Conservation (phyloP, 1,139 yeast genomes). For the Yamadazyma buinensis region DNA sequence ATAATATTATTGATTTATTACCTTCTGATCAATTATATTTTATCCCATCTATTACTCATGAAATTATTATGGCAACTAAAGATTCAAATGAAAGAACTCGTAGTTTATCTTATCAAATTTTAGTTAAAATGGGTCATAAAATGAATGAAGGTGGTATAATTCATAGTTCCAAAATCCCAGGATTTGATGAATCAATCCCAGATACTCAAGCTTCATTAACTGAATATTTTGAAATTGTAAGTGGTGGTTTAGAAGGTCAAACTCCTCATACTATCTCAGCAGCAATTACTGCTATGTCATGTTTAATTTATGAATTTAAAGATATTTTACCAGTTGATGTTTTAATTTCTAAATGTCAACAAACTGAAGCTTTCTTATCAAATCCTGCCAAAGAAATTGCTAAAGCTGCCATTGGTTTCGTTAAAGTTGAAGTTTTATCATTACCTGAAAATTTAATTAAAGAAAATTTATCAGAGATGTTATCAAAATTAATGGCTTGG, state of each 20-base stretch:
- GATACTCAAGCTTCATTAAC: constrained; percentile 65
- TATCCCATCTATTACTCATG: constrained; percentile 80
- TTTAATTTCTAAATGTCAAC: constrained; percentile 73
- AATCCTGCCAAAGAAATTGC: constrained; percentile 92
- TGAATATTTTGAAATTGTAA: constrained; percentile 87
- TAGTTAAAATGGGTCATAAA: constrained; percentile 76
- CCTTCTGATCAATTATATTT: constrained; percentile 66
- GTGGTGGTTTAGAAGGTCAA: constrained; percentile 94
- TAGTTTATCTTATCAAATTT: constrained; percentile 69
- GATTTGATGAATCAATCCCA: constrained; percentile 59
- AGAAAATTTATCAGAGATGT: constrained; percentile 60
- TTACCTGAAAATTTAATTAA: constrained; percentile 78
- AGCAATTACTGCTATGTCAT: constrained; percentile 84
- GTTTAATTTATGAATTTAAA: constrained; percentile 84
- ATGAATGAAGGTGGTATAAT: constrained; percentile 73
- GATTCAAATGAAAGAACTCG: constrained; percentile 92
- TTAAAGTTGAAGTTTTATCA: constrained; percentile 82
- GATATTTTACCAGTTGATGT: constrained; percentile 52
- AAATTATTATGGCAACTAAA: constrained; percentile 87
- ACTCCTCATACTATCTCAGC: constrained; percentile 96
- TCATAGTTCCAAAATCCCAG: constrained; percentile 63
- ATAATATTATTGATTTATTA: constrained; percentile 53
- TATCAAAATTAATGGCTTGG: constrained; percentile 80
- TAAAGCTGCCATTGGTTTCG: constrained; percentile 90
- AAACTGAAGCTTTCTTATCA: constrained; percentile 85